A percentile compares a stretch with the other conserved stretches of the same genome.
These are phyloP conservation scores for Xylariaceae sp. DNA, from an alignment of 2,329 filamentous ascomycete species.

Conservation along the genomic window DNA sequence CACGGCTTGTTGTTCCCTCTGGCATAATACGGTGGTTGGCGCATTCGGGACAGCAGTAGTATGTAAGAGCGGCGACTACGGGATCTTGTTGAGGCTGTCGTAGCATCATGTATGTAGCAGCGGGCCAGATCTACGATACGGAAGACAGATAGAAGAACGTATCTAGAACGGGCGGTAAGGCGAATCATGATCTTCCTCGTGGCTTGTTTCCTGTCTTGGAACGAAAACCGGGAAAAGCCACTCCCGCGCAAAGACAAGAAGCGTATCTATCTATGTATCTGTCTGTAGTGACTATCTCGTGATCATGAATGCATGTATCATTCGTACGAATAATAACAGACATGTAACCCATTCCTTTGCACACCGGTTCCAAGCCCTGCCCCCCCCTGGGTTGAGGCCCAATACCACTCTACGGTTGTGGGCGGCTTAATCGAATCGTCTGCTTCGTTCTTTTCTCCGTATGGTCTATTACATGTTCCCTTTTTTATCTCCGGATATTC, in stretches of 20 bases:
- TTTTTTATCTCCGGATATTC: too few species aligned
- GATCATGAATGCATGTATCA: slow-evolving; percentile 9
- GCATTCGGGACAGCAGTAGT: background rate
- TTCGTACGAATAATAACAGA: slow-evolving; percentile 1
- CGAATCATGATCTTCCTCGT: background rate
- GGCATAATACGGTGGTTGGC: background rate
- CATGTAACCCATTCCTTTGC: background rate
- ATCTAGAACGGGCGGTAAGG: background rate
- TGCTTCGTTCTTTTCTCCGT: too few species aligned
- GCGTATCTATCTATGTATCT: background rate
- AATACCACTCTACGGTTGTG: background rate
- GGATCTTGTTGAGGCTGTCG: background rate
- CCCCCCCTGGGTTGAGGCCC: background rate
- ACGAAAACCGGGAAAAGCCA: background rate
- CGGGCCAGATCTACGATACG: background rate
- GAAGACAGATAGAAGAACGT: background rate
- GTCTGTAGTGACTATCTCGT: background rate
- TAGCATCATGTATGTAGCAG: background rate
- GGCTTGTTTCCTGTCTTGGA: background rate
- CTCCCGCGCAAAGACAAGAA: background rate
- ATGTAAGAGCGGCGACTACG: background rate
- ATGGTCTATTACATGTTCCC: too few species aligned
- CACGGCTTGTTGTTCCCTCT: too few species aligned
- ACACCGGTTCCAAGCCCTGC: slow-evolving; percentile 1
- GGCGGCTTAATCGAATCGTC: too few species aligned